Evolutionary conservation across 1,284 basidiomycete species (phyloP), one percentile per base, ranked within the genome.

Genomic region (Austroboletus niveus): DNA sequence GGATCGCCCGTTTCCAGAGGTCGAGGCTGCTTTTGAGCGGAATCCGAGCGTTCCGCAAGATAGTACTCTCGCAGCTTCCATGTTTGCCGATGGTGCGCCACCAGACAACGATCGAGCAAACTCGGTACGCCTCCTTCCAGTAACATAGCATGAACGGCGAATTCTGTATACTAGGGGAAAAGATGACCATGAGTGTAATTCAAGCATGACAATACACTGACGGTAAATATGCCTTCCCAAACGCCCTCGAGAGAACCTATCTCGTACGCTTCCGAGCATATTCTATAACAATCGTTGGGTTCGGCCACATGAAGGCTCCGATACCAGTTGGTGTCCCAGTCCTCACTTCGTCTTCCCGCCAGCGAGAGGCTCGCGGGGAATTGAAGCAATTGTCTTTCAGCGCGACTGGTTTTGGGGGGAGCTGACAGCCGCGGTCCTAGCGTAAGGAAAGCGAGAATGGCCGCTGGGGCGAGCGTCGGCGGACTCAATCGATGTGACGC

Each of bases 201-300:
- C 48, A 35, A 27, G 31, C 14, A 30, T 20, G 20, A 27, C 11
- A 31, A 30, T 22, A 17, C 36, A 69, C 81, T 56, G 60, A 87
- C 87, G 9, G 81, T 84, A 60, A 90, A 90, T 24, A 81, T 63
- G 1, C 87, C 87, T 66, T 90, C 87, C 87, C 87, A 90, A 14
- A 81, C 70, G 6, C 87, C 88, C 56, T 88, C 82, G 43, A 88
- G 65, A 52, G 84, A 87, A 42, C 87, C 85, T 2, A 81, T 78
- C 30, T 66, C 71, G 58, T 84, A 85, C 27, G 76, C 73, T 12
- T 72, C 69, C 8, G 75, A 72, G 24, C 76, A 60, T 8, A 66
- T 51, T 31, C 62, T 66, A 42, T 63, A 63, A 11, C 11, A 12
- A 32, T 64, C 61, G 40, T 67, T 51, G 54, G 65, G 42, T 53